Evolutionary conservation across 305 asterid species (phyloP), one percentile per base, ranked within the genome.

Genomic region (Fraxinus nigra): DNA sequence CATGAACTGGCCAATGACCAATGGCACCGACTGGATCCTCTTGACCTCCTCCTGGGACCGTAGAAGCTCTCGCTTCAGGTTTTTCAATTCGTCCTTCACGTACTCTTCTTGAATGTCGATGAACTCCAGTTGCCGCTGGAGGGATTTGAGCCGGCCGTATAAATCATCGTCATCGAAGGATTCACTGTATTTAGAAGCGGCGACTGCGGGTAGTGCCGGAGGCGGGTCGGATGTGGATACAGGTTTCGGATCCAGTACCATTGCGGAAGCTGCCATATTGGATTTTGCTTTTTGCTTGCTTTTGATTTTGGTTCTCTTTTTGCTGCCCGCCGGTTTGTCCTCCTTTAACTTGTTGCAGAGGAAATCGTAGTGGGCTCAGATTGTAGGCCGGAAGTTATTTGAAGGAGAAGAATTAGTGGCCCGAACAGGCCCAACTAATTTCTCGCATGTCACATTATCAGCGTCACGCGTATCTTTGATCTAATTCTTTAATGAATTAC

Each of bases 1-100:
- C 98, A 94, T 92, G 86, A 94, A 94, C 90, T 94, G 97, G 6
- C 98, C 98, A 73, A 94, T 93, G 1, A 94, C 97, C 59, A 94
- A 92, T 18, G 97, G 98, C 78, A 93, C 98, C 46, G 97, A 94
- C 28, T 92, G 98, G 85, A 93, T 93, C 90, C 98, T 89, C 89
- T 92, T 93, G 10, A 94, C 97, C 86, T 93, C 97, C 84, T 94
- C 98, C 88, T 94, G 97, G 18, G 98, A 94, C 4, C 97, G 93
- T 16, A 94, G 86, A 37, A 86, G 94, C 86, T 94, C 97, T 9
- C 97, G 97, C 48, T 93, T 92, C 69, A 94, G 97, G 82, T 94
- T 93, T 38, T 94, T 94, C 65, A 91, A 86, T 78, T 93, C 98
- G 40, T 94, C 97, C 76, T 94, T 94, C 54, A 92, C 95, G 84